Evolutionary conservation across 2,329 filamentous ascomycete genomes (phyloP).

Genomic region (Fusarium protoensiforme): DNA sequence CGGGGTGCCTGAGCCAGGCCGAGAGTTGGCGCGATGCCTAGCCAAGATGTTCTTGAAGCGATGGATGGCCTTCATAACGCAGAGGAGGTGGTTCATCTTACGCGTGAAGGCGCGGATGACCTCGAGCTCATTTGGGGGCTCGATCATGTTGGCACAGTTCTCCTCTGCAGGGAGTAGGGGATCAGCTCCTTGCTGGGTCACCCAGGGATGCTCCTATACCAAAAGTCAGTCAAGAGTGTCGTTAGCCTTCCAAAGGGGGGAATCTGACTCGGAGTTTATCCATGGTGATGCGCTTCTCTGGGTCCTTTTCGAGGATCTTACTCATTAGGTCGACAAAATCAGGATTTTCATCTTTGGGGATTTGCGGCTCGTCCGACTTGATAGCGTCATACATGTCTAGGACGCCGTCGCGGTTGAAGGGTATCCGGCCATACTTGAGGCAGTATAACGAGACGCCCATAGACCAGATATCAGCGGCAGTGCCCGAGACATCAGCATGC

Average conservation of each 20-base stretch:
- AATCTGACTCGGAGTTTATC: conserved; percentile 78
- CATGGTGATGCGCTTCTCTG: conserved; percentile 85
- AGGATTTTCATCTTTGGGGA: conserved; percentile 72
- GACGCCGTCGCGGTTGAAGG: conserved; percentile 82
- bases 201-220: conserved; percentile 87
- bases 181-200: conserved; percentile 83
- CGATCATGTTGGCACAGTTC: conserved; percentile 84
- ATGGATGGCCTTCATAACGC: conserved; percentile 90
- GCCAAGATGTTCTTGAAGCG: conserved; percentile 84
- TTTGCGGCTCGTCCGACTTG: conserved; percentile 71
- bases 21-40: conserved; percentile 33
- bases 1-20: conserved; percentile 16
- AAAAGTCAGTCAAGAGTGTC: conserved; percentile 7
- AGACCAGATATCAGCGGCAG: conserved; percentile 95
- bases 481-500: conserved; percentile 88
- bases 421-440: conserved; percentile 86
- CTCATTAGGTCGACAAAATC: conserved; percentile 80
- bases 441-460: conserved; percentile 98
- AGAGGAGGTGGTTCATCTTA: conserved; percentile 87
- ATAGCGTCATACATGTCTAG: conserved; percentile 93
- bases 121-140: conserved; percentile 89
- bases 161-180: conserved; percentile 83
- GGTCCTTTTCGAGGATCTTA: conserved; percentile 85
- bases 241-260: not conserved
- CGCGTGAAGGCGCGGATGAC: conserved; percentile 90